phyloP scores from a whole-genome alignment of 1,284 basidiomycete genomes.

The Ceratobasidium theobromae region DNA sequence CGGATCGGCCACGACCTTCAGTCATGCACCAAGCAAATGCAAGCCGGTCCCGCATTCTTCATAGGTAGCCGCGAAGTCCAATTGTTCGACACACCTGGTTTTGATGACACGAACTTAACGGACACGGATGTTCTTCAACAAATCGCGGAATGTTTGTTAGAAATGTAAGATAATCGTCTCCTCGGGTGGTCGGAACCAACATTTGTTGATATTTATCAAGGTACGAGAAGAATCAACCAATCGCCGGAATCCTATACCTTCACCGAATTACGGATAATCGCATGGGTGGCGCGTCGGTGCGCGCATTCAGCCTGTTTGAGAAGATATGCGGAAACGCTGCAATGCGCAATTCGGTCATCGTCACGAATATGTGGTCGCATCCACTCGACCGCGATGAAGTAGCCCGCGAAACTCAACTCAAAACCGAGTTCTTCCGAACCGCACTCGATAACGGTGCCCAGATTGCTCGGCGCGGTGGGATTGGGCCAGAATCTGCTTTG shows the following conservation, averaged over 20 bases:
- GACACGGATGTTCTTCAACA: slow-evolving; percentile 26
- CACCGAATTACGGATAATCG: slow-evolving; percentile 35
- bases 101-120: slow-evolving; percentile 29
- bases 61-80: slow-evolving; percentile 34
- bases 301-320: slow-evolving; percentile 29
- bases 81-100: slow-evolving; percentile 35
- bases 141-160: slow-evolving; percentile 20
- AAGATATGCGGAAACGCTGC: slow-evolving; percentile 31
- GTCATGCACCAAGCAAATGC: slow-evolving; percentile 45
- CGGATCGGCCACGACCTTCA: slow-evolving; percentile 43
- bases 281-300: slow-evolving; percentile 15
- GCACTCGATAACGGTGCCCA: slow-evolving; percentile 38
- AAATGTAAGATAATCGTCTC: slow-evolving; percentile 1
- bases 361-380: slow-evolving; percentile 40
- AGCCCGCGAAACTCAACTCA: slow-evolving; percentile 37
- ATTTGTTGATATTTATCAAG: not conserved
- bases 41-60: not conserved
- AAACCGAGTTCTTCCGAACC: slow-evolving; percentile 38
- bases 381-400: slow-evolving; percentile 18
- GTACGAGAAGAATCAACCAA: not conserved
- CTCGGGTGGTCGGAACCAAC: not conserved
- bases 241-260: slow-evolving; percentile 33
- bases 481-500: slow-evolving; percentile 2
- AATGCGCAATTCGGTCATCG: slow-evolving; percentile 38
- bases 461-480: slow-evolving; percentile 34